phyloP scores from a whole-genome alignment of 495 filamentous ascomycete genomes.

The Neurospora sp. region DNA sequence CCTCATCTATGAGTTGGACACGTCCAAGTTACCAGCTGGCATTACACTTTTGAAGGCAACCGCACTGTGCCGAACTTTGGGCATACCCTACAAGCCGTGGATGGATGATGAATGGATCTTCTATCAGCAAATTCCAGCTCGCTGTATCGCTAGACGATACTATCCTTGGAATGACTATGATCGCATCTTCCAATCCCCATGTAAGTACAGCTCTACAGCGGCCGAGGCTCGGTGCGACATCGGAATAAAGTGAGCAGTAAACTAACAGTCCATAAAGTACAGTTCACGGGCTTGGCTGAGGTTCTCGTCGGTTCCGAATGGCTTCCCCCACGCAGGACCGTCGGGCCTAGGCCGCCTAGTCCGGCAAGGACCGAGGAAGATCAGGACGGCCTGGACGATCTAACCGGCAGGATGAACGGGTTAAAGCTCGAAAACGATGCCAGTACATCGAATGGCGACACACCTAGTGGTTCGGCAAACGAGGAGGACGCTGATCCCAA shows the following conservation, averaged over 20 bases:
- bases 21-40: background rate
- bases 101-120: background rate
- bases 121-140: background rate
- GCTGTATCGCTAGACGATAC: background rate
- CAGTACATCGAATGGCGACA: rapidly evolving
- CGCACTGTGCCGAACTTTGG: too few relatives aligned
- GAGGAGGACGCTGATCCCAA: background rate
- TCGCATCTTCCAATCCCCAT: background rate
- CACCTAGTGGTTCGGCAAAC: too few relatives aligned
- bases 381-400: background rate
- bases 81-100: too few relatives aligned
- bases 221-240: background rate
- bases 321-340: background rate
- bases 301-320: background rate
- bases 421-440: background rate
- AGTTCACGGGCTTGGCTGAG: background rate
- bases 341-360: background rate
- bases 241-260: background rate
- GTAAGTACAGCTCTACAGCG: background rate
- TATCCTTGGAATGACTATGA: background rate
- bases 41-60: background rate
- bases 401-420: background rate
- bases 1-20: background rate
- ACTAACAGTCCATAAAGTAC: background rate
- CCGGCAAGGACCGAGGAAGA: background rate